Evolutionary conservation across 805 yeast genomes (phyloP), one percentile per base, ranked within the genome.

Genomic region (Nakazawaea anatomiae): DNA sequence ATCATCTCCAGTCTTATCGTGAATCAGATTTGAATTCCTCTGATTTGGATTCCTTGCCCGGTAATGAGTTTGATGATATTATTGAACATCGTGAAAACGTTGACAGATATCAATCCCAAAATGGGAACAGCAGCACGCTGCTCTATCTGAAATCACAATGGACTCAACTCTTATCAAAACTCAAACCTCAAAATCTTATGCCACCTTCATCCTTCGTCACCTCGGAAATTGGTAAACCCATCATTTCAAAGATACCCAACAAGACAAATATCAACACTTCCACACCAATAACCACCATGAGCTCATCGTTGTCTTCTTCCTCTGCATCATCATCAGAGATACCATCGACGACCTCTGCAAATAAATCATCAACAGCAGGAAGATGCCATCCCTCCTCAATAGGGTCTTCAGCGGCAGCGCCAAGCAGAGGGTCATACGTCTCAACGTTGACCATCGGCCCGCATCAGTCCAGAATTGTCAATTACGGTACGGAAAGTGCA

Each of bases 401-500:
- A 25, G 50, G 38, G 30, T n/a, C 40, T 2, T 38, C 18, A 2
- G 4, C 51, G 25, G 50, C 49, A 8, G 11, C 44, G 25, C 9
- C 52, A 55, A 32, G 60, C 55, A 67, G 63, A 48, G 78, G 75
- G 0, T 60, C 70, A 14, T 74, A 68, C 56, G 40, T 38, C 18
- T 73, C 80, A 4, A 65, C 69, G 5, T 55, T 76, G 49, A 67
- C 64, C 5, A 64, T 76, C 10, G 72, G 74, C 11, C 73, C 72
- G 7, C 74, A 75, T 50, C 71, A 71, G 38, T 66, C 72, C 4
- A 64, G 61, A 49, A 66, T 69, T 6, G 62, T 75, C 25, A 63
- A 68, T 27, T 80, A 77, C 56, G 81, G 81, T 0, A 66, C 66
- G 27, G 66, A 69, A 4, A 69, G 76, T 1, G 61, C 60, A 4